Percentiles rank a stretch among this genome's conserved stretches.
phyloP scores from a whole-genome alignment of 768 basidiomycete genomes.

The Lyophyllum semitale region DNA sequence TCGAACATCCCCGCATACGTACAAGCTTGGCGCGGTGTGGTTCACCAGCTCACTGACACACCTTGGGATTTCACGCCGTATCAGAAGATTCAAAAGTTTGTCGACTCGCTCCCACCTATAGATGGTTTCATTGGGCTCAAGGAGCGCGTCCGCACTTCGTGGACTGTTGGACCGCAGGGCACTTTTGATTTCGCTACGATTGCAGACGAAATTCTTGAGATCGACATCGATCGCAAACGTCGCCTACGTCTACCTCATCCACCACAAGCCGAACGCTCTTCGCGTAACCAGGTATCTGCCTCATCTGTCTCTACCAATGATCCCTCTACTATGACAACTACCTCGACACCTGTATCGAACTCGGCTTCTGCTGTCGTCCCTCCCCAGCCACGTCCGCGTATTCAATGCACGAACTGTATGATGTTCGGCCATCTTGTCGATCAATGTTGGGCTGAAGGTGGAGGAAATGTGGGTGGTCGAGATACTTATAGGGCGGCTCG shows the following conservation, averaged over 20 bases:
- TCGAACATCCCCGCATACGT: not conserved
- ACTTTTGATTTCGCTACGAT: not conserved
- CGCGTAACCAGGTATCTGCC: too few relatives aligned
- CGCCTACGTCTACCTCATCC: not conserved
- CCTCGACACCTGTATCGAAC: not conserved
- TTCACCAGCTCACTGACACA: not conserved
- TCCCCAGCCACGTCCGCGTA: not conserved
- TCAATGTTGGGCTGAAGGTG: conserved; percentile 1
- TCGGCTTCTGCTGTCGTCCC: not conserved
- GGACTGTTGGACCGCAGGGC: not conserved
- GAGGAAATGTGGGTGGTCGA: not conserved
- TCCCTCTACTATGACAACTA: not conserved
- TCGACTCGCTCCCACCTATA: not conserved
- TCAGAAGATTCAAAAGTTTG: not conserved
- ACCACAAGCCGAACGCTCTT: not conserved
- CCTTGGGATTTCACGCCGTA: not conserved
- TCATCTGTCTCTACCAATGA: not conserved
- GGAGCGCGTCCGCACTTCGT: not conserved
- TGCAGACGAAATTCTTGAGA: not conserved
- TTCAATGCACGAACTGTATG: conserved; percentile 1
- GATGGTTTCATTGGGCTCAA: not conserved
- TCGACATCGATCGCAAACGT: not conserved
- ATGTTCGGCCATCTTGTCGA: not conserved
- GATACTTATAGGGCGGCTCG: not conserved
- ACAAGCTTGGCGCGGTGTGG: not conserved